These are phyloP conservation scores for Colletotrichum orbiculare DNA, from an alignment of 2,329 filamentous ascomycete species.

Conservation along the genomic window DNA sequence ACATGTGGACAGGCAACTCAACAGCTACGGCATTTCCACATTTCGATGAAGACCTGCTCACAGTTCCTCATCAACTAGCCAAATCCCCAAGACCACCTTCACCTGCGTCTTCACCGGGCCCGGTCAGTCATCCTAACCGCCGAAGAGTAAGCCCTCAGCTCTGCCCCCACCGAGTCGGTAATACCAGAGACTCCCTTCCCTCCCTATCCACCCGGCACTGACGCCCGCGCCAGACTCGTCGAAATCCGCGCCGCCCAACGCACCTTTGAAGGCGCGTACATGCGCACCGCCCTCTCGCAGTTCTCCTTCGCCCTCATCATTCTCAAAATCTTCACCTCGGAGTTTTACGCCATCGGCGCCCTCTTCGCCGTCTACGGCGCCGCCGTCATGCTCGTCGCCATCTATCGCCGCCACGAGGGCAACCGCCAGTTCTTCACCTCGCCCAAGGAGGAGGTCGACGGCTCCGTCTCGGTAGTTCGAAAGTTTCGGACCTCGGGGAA, in stretches of 20 bases:
- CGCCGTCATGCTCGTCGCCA: conserved; percentile 82
- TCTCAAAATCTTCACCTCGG: conserved; percentile 94
- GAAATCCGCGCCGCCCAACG: conserved; percentile 95
- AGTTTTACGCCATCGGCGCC: conserved; percentile 98
- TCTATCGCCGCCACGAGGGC: conserved; percentile 89
- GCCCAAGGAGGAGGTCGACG: conserved; percentile 44
- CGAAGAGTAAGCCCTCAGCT: conserved; percentile 68
- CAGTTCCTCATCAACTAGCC: conserved; percentile 53
- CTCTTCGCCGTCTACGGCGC: conserved; percentile 93
- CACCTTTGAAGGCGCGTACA: conserved; percentile 97
- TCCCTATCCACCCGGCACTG: not conserved
- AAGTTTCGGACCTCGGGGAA: conserved; percentile 74
- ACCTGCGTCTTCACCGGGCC: conserved; percentile 84
- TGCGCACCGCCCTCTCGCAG: conserved; percentile 92
- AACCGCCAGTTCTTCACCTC: conserved; percentile 91
- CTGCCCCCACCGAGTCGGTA: not conserved
- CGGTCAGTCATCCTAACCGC: conserved; percentile 84
- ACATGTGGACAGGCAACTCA: too few relatives aligned
- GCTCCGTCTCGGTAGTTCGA: conserved; percentile 52
- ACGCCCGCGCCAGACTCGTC: conserved; percentile 69
- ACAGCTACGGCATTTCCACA: too few relatives aligned
- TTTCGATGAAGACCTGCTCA: not conserved
- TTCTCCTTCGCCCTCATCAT: conserved; percentile 96
- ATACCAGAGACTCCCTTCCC: not conserved
- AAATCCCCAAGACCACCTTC: conserved; percentile 79